Evolutionary conservation across 2,329 filamentous ascomycete species (phyloP), one percentile per base, ranked within the genome.

Genomic region (Coniochaeta sp.): DNA sequence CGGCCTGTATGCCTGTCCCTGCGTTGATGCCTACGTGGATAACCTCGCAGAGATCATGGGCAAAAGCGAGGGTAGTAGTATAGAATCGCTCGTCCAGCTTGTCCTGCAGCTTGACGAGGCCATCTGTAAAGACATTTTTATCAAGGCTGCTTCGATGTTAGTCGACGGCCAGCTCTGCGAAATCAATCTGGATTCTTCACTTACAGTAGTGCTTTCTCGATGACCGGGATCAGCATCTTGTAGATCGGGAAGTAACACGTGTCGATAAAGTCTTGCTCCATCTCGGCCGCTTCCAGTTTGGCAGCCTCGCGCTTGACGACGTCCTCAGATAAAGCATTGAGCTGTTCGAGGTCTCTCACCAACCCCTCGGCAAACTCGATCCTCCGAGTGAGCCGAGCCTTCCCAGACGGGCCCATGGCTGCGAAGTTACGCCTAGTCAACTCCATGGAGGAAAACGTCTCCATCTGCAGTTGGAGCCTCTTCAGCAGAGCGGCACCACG

Each of bases 401-500:
- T 87, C 59, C 95, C 95, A 55, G 86, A 87, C 44, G 89, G 87
- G 7, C 95, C 95, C 91, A 98, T 96, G 40, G 89, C 89, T n/a
- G 89, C 89, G 74, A 97, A 99, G 73, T 98, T 93, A 61, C 95
- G 89, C 58, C 95, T 85, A 2, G 95, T 97, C 65, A 99, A 88
- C 74, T 99, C 95, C 89, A 97, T 96, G 0, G 92, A 96, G 7
- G 93, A 93, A 73, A 98, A 99, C 0, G 91, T 91, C 73, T 98
- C 93, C 82, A 97, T 89, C 73, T 97, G 93, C 60, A 98, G 77
- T 72, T 99, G 95, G 22, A 99, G 81, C 38, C 95, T 87, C 75
- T 98, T 98, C 62, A 99, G 82, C 59, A 99, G 80, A 4, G 95
- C 91, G 32, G 95, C 95, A 55, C 95, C 95, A 61, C 95, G 84